A percentile compares a stretch with the other conserved stretches of the same genome.
These are phyloP conservation scores for Phytopythium sindhum DNA, from an alignment of 352 stramenopile genomes.

Conservation along the genomic window DNA sequence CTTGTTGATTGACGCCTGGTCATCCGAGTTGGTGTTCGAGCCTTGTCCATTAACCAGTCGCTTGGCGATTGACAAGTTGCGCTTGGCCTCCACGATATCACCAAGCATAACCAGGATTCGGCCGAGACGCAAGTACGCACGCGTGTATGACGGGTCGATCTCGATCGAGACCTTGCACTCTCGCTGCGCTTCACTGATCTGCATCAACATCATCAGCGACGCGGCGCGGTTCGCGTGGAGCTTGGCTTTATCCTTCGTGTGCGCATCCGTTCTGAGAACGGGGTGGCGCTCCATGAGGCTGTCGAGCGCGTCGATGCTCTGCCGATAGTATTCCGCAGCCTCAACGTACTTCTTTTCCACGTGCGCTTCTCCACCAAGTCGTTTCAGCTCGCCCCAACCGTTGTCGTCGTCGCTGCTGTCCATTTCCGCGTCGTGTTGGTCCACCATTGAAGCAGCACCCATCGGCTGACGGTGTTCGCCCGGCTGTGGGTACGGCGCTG, in stretches of 20 bases:
- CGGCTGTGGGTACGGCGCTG: neutral
- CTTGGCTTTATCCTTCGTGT: constrained; percentile 78
- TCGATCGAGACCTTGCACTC: constrained; percentile 68
- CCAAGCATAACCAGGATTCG: constrained; percentile 72
- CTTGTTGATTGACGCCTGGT: constrained; percentile 46
- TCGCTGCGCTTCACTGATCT: constrained; percentile 63
- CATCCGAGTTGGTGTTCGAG: constrained; percentile 24
- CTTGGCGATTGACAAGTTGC: constrained; percentile 44
- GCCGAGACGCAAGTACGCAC: constrained; percentile 63
- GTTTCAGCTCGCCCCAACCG: constrained; percentile 65
- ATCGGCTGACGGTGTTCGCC: too few relatives aligned
- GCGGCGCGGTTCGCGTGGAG: constrained; percentile 76
- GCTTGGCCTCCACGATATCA: constrained; percentile 46
- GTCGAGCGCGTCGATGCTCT: constrained; percentile 54
- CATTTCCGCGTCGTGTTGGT: constrained; percentile 22
- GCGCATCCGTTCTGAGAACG: constrained; percentile 25
- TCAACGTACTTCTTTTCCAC: constrained; percentile 35
- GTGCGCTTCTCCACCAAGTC: constrained; percentile 49
- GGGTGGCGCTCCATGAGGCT: constrained; percentile 25
- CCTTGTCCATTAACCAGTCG: constrained; percentile 28
- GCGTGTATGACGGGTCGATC: constrained; percentile 61
- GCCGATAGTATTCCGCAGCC: constrained; percentile 54
- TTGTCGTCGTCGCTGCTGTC: constrained; percentile 33
- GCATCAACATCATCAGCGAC: constrained; percentile 76
- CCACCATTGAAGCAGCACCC: neutral